Evolutionary conservation across 2,329 filamentous ascomycete species (phyloP).

Genomic region (Penicillium verrucosum): DNA sequence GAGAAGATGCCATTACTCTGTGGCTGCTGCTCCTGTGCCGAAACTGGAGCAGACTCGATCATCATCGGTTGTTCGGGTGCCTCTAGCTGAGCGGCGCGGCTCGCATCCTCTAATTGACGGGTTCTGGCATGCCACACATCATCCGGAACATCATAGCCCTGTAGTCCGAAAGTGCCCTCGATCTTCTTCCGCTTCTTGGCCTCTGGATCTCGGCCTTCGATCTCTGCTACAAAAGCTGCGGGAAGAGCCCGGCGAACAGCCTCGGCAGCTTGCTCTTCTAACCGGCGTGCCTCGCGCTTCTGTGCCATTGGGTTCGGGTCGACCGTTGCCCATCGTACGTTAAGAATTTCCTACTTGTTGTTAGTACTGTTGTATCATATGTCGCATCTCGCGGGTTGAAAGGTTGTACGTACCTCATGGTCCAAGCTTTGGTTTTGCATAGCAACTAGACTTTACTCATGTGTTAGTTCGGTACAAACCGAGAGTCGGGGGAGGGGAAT

Average conservation of each 20-base stretch:
- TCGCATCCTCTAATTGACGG: conserved; percentile 63
- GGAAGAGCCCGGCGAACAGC: conserved; percentile 85
- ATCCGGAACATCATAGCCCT: conserved; percentile 91
- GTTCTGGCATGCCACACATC: conserved; percentile 88
- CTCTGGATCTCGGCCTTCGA: conserved; percentile 86
- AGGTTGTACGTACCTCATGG: conserved; percentile 49
- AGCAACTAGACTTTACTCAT: conserved; percentile 60
- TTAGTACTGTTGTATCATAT: background rate
- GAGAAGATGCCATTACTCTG: conserved; percentile 69
- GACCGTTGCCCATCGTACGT: conserved; percentile 94
- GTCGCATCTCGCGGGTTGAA: background rate
- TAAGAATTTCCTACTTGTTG: conserved; percentile 69
- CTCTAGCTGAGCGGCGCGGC: conserved; percentile 58
- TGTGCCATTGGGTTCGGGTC: conserved; percentile 95
- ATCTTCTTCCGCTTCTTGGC: conserved; percentile 84
- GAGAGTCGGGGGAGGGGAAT: background rate
- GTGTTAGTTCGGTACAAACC: background rate
- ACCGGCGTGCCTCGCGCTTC: conserved; percentile 78
- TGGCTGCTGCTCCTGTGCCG: conserved; percentile 23
- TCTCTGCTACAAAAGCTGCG: conserved; percentile 84
- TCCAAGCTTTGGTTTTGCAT: conserved; percentile 95
- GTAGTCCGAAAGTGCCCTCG: conserved; percentile 81
- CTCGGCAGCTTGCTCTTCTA: conserved; percentile 95
- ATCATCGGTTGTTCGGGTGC: conserved; percentile 45
- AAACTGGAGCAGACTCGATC: conserved; percentile 46